Percentiles rank a stretch among this genome's conserved stretches.
Conservation (phyloP, 345 rosid genomes). For the Eucalyptus viminalis region DNA sequence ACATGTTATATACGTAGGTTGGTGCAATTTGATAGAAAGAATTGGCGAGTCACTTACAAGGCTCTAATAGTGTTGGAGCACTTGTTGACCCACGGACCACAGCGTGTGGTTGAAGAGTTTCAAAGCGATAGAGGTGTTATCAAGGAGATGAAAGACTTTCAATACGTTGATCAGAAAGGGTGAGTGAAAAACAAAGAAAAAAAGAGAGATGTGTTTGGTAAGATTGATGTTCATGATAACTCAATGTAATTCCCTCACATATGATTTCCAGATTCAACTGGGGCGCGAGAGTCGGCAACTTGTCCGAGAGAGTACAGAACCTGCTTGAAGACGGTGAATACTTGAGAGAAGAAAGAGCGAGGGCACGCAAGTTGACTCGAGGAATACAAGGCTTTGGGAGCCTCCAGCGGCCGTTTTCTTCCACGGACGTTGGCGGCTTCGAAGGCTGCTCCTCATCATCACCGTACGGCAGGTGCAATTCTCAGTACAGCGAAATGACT, state of each 20-base stretch:
- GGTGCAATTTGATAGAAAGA: conserved; percentile 31
- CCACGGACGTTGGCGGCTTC: not conserved
- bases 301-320: conserved; percentile 26
- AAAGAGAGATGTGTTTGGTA: not conserved
- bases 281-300: conserved; percentile 38
- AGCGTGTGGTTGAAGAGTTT: conserved; percentile 57
- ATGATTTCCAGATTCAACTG: conserved; percentile 36
- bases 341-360: conserved; percentile 36
- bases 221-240: not conserved
- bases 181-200: not conserved
- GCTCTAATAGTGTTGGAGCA: conserved; percentile 53
- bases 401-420: conserved; percentile 17
- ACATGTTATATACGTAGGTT: conserved; percentile 16
- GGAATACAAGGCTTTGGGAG: conserved; percentile 65
- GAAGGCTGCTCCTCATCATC: not conserved
- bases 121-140: conserved; percentile 25
- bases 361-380: conserved; percentile 29
- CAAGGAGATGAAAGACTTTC: conserved; percentile 17
- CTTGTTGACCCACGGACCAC: conserved; percentile 61
- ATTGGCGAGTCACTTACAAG: conserved; percentile 56
- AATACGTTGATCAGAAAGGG: conserved; percentile 52
- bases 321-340: conserved; percentile 34
- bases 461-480: conserved; percentile 8
- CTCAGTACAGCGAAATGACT: not conserved
- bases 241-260: not conserved